These are phyloP conservation scores for Panicum miliaceum DNA, from an alignment of 176 grass and related monocot species.

Conservation along the genomic window DNA sequence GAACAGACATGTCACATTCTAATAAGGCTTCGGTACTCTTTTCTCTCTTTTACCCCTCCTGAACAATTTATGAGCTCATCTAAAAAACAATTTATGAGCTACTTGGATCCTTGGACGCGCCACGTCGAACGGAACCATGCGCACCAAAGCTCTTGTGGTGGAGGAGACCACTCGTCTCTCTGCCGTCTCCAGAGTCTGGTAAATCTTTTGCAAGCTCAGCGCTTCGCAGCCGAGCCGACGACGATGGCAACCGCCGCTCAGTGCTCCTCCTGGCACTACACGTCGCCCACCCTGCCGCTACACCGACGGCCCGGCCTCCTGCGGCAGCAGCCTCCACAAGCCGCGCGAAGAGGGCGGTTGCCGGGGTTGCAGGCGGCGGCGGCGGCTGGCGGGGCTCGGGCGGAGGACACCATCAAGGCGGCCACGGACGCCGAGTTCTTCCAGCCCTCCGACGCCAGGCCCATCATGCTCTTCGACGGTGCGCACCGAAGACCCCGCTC, in stretches of 20 bases:
- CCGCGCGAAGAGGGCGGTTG: neutral
- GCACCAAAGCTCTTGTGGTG: neutral
- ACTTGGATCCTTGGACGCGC: constrained; percentile 10
- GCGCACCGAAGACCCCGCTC: neutral
- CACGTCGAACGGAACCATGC: constrained; percentile 33
- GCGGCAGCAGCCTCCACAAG: neutral
- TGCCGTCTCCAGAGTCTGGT: neutral
- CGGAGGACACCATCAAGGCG: constrained; percentile 52
- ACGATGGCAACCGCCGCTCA: constrained; percentile 17
- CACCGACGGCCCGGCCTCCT: neutral
- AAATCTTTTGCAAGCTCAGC: neutral
- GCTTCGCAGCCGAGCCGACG: neutral
- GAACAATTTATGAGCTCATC: too few species aligned
- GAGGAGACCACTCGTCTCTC: neutral
- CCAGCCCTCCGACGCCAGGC: constrained; percentile 57
- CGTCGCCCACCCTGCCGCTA: constrained; percentile 16
- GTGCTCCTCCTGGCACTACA: constrained; percentile 24
- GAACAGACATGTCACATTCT: too few species aligned
- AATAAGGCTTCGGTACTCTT: too few species aligned
- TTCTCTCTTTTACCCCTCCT: neutral
- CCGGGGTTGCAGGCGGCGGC: constrained; percentile 26
- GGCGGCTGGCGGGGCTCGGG: neutral
- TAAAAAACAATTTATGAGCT: neutral
- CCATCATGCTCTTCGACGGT: constrained; percentile 98
- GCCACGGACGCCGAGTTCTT: constrained; percentile 79